Base-by-base conservation (phyloP, 352 stramenopile genomes). In the Globisporangium emineosum region DNA sequence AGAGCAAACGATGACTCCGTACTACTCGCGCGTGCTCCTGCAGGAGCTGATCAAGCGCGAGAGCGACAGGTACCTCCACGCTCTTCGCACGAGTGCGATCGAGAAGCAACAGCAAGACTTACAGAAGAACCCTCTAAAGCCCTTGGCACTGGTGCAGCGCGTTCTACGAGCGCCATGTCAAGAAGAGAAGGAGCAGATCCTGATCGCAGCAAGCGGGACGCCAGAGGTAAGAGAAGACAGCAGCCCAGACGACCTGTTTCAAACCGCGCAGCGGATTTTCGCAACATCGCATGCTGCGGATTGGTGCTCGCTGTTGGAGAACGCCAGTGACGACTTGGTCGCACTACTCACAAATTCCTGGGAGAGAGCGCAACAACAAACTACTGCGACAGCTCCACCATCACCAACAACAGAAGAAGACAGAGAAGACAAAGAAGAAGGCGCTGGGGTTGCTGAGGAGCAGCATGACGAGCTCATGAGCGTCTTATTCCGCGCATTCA, bases 11-110 rank as follows among this genome's bases (percentile, higher is more conserved):
- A 84, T 90, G 74, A 55, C 64, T 17, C 67, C 79, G 27, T 94
- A 93, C 61, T 92, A 90, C 50, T 71, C 78, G 15, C 74, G 84
- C 47, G 71, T 92, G 9, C 62, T 91, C 42, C 40, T 93, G 53
- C 73, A 88, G 58, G 82, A 88, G 43, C 57, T 91, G 50, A 51
- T 93, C 4, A 78, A 77, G 53, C 67, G 71, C 35, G 75, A 83
- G 57, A 75, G 67, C 33, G 67, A 74, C 5, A 52, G 49, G 3
- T 68, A 71, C 25, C 55, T 89, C 17, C 23, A 67, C 17, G 43
- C 66, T 0, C 67, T 75, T 33, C 69, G 54, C 8, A 43, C 40
- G 6, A 6, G 3, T 15, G 42, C 32, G 19, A 35, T 21, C 37
- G 29, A 21, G n/a, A 57, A 57, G 19, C 15, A 42, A 60, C 62